A percentile compares a stretch with the other conserved stretches of the same genome.
These are phyloP conservation scores for Colletotrichum limetticola DNA, from an alignment of 2,329 filamentous ascomycete genomes.

Conservation along the genomic window DNA sequence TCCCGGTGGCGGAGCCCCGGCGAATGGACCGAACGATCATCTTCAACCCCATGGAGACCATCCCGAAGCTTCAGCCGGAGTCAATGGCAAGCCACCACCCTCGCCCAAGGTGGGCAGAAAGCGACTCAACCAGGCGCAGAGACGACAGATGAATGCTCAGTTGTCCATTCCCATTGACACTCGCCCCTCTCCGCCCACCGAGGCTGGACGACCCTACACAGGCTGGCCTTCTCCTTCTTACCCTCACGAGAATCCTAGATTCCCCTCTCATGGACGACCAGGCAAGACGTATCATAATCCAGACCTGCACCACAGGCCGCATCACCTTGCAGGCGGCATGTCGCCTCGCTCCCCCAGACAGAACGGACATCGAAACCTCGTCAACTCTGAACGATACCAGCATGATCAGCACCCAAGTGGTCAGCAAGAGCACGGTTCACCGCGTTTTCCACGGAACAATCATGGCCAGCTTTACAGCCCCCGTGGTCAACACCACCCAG, in stretches of 20 bases:
- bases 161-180: slow-evolving; percentile 66
- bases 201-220: slow-evolving; percentile 36
- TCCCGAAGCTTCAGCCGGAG: slow-evolving; percentile 37
- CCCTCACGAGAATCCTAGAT: slow-evolving; percentile 35
- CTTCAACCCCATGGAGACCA: neutral
- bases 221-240: slow-evolving; percentile 43
- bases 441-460: slow-evolving; percentile 26
- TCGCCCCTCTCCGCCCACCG: slow-evolving; percentile 44
- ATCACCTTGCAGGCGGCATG: neutral
- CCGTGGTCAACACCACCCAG: slow-evolving; percentile 40
- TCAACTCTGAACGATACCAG: slow-evolving; percentile 9
- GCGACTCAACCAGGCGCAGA: slow-evolving; percentile 71
- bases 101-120: slow-evolving; percentile 52
- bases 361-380: slow-evolving; percentile 38
- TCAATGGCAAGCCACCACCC: slow-evolving; percentile 48
- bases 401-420: slow-evolving; percentile 5
- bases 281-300: slow-evolving; percentile 11
- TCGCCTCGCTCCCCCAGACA: slow-evolving; percentile 39
- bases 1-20: neutral
- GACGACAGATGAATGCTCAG: slow-evolving; percentile 71
- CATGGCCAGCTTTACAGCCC: slow-evolving; percentile 46
- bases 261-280: neutral
- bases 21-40: neutral
- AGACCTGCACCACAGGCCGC: slow-evolving; percentile 6
- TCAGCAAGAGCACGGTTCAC: slow-evolving; percentile 15